phyloP scores from a whole-genome alignment of 345 rosid species.

The Pseudoturritis turrita region DNA sequence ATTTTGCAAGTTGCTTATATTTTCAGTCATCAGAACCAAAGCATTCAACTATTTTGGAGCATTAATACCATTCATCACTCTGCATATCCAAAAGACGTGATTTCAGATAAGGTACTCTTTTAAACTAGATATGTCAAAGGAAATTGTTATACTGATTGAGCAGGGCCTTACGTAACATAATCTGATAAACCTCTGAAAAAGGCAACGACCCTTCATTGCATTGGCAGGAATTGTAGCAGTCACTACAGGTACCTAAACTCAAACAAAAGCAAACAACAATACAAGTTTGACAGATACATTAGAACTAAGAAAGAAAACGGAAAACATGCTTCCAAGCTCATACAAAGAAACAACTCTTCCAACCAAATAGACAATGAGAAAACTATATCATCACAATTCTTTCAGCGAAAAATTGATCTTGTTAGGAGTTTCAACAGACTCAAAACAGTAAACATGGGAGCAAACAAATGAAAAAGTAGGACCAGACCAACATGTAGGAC shows the following conservation, averaged over 20 bases:
- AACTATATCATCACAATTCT: not conserved
- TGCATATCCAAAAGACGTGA: conserved; percentile 33
- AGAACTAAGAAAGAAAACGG: not conserved
- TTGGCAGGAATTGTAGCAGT: conserved; percentile 84
- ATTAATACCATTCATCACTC: conserved; percentile 94
- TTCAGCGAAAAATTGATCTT: not conserved
- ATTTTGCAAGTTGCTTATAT: conserved; percentile 93
- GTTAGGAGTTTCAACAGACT: conserved; percentile 6
- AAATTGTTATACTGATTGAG: conserved; percentile 10
- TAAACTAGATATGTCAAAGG: not conserved
- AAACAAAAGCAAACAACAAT: conserved; percentile 14
- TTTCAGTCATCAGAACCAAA: conserved; percentile 82
- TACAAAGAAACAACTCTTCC: not conserved
- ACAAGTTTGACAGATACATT: not conserved
- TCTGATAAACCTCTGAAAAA: conserved; percentile 74
- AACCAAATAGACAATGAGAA: not conserved
- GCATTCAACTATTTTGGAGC: conserved; percentile 95
- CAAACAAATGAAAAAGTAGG: not conserved
- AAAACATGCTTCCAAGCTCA: conserved; percentile 13
- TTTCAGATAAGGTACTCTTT: conserved; percentile 10
- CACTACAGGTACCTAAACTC: conserved; percentile 83
- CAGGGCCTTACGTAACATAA: conserved; percentile 50
- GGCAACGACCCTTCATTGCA: conserved; percentile 78
- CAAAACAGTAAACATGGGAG: not conserved
- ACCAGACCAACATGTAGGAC: not conserved